A percentile compares a stretch with the other conserved stretches of the same genome.
Conservation (phyloP, 345 rosid genomes). For the Eucalyptus erythrocorys region DNA sequence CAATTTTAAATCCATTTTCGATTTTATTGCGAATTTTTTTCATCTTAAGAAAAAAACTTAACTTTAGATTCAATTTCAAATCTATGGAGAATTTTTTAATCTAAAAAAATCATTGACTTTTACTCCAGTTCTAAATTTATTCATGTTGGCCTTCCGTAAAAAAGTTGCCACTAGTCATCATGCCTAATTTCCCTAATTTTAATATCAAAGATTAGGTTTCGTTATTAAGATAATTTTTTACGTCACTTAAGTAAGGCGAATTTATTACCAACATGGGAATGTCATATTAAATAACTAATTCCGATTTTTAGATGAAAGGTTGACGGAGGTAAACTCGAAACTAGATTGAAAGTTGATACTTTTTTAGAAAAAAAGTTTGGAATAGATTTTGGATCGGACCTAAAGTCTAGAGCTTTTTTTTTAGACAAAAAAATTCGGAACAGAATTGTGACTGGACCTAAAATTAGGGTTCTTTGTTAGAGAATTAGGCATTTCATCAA, state of each 20-base stretch:
- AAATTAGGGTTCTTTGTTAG: not conserved
- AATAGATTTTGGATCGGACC: not conserved
- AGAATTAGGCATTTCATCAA: not conserved
- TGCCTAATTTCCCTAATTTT: not conserved
- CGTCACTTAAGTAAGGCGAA: not conserved
- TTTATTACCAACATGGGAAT: not conserved
- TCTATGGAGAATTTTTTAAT: accelerated
- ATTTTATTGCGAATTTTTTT: not conserved
- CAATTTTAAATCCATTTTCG: not conserved
- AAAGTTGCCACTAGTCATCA: not conserved
- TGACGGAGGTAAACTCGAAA: not conserved
- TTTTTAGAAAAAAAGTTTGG: not conserved
- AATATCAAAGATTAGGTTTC: not conserved
- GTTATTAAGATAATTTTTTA: not conserved
- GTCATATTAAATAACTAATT: not conserved
- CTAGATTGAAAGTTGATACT: not conserved
- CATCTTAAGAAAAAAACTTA: too few relatives aligned
- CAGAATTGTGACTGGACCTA: not conserved
- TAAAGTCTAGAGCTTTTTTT: not conserved
- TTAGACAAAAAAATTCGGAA: not conserved
- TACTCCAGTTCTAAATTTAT: not conserved
- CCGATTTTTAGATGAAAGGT: not conserved
- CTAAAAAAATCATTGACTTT: too few relatives aligned
- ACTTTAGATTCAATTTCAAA: not conserved
- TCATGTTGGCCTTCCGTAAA: not conserved